phyloP scores from a whole-genome alignment of 2,329 filamentous ascomycete genomes.

The Cryphonectria carpinicola region DNA sequence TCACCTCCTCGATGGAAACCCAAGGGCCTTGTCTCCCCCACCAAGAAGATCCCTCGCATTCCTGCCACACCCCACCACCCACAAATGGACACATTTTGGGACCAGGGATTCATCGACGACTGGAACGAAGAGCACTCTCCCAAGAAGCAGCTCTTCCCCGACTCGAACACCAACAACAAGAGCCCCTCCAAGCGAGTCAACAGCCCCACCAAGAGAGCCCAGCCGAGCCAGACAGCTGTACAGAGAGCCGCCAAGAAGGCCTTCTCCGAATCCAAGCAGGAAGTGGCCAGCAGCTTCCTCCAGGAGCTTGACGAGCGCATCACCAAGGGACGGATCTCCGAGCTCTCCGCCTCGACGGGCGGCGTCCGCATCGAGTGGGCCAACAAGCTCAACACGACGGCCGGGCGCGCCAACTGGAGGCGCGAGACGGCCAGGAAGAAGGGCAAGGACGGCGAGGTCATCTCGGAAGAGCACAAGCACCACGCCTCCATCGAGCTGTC shows the following conservation, averaged over 20 bases:
- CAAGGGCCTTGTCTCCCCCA: conserved; percentile 37
- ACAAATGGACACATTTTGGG: conserved; percentile 63
- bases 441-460: conserved; percentile 34
- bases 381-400: conserved; percentile 79
- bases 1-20: conserved; percentile 16
- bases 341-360: conserved; percentile 65
- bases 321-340: conserved; percentile 61
- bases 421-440: conserved; percentile 56
- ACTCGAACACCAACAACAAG: conserved; percentile 33
- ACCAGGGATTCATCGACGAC: conserved; percentile 59
- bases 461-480: conserved; percentile 44
- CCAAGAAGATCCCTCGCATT: conserved; percentile 46
- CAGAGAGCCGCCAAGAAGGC: conserved; percentile 55
- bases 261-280: conserved; percentile 66
- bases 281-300: conserved; percentile 67
- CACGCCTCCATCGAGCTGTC: conserved; percentile 87
- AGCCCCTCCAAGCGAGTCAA: conserved; percentile 38
- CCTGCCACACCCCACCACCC: conserved; percentile 58
- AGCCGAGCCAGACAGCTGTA: conserved; percentile 34
- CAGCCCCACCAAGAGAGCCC: conserved; percentile 36
- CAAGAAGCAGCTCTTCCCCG: conserved; percentile 43
- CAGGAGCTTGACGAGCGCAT: conserved; percentile 69
- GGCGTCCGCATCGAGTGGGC: conserved; percentile 75
- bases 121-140: conserved; percentile 67
- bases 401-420: conserved; percentile 75